phyloP scores from a whole-genome alignment of 306 rosid genomes.

The Neltuma alba region DNA sequence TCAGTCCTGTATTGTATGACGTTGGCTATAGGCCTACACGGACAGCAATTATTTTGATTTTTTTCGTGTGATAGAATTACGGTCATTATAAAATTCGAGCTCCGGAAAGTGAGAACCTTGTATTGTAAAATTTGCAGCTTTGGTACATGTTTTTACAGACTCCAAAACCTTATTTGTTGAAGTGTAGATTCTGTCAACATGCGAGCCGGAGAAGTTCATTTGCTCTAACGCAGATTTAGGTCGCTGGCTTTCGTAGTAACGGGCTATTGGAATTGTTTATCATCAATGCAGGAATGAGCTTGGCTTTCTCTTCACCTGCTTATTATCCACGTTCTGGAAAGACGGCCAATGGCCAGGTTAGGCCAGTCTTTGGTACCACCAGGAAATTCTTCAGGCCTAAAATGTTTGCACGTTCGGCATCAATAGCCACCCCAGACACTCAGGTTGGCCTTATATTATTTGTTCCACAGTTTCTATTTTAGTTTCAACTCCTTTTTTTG shows the following conservation, averaged over 20 bases:
- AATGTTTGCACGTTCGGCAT: slow-evolving; percentile 34
- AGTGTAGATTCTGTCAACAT: neutral
- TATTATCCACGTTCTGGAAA: slow-evolving; percentile 31
- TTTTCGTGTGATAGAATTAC: neutral
- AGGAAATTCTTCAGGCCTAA: slow-evolving; percentile 31
- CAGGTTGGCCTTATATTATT: slow-evolving; percentile 40
- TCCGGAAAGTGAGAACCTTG: neutral
- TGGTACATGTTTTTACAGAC: neutral
- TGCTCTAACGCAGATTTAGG: slow-evolving; percentile 4
- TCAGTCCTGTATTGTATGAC: neutral
- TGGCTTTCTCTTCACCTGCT: slow-evolving; percentile 42
- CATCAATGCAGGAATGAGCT: slow-evolving; percentile 38
- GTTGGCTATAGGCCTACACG: neutral
- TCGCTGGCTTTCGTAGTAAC: neutral
- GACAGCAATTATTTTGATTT: neutral
- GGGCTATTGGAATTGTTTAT: neutral
- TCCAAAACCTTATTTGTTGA: neutral
- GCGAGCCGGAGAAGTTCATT: neutral
- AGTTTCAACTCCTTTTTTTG: neutral
- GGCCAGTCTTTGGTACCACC: slow-evolving; percentile 24
- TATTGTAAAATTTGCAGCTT: neutral
- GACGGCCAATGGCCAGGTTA: slow-evolving; percentile 30
- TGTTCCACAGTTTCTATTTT: neutral
- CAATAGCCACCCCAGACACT: slow-evolving; percentile 37
- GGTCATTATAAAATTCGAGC: neutral